Evolutionary conservation across 108 stramenopile species (phyloP).

Genomic region (Aurantiochytrium sp.): DNA sequence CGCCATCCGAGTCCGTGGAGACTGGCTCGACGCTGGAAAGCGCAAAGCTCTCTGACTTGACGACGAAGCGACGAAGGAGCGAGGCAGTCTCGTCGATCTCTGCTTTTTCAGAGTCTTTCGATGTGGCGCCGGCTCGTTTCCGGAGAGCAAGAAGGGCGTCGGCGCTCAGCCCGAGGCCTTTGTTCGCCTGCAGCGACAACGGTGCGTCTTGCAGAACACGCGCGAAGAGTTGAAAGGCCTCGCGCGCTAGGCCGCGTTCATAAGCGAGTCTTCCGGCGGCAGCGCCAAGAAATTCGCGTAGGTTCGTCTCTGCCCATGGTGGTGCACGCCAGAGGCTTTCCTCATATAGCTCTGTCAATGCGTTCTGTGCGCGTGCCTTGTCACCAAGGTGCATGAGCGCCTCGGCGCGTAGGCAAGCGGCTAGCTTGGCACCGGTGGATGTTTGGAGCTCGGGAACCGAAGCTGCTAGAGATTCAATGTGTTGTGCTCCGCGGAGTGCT

Average conservation of each 20-base stretch:
- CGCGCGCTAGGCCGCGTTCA: not conserved
- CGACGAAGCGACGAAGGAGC: too few relatives aligned
- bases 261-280: not conserved
- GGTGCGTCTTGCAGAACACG: not conserved
- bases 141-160: not conserved
- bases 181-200: not conserved
- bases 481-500: not conserved
- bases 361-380: not conserved
- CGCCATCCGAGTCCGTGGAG: not conserved
- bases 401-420: not conserved
- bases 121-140: too few relatives aligned
- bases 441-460: not conserved
- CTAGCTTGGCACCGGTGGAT: not conserved
- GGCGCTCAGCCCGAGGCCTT: not conserved
- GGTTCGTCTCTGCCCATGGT: not conserved
- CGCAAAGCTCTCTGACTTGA: too few relatives aligned
- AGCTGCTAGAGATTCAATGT: not conserved
- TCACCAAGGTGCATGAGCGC: not conserved
- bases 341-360: not conserved
- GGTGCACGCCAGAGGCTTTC: not conserved
- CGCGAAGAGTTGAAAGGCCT: not conserved
- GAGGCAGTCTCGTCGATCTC: too few relatives aligned
- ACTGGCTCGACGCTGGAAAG: not conserved
- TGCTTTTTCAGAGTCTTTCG: too few relatives aligned
- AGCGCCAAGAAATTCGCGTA: not conserved